Evolutionary conservation across 768 basidiomycete species (phyloP), one percentile per base, ranked within the genome.

Genomic region (Boletus patriciae): DNA sequence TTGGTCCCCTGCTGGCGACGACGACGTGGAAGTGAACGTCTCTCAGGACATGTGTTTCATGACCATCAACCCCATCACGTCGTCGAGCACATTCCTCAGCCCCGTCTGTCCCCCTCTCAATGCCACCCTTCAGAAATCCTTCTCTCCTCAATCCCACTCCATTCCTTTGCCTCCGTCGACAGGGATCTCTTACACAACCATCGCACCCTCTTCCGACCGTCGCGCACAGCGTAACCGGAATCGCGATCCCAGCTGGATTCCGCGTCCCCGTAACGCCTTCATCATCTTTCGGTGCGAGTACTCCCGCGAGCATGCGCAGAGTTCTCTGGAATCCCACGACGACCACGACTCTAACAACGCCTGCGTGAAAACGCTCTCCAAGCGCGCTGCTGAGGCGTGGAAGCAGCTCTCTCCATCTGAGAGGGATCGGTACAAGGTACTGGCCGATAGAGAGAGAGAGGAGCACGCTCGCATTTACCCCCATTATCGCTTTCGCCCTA

Each of bases 341-440:
- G 52, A 65, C 8, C 41, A 58, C 11, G 65, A 65, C 38, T 16
- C 54, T 13, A 44, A 57, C 29, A 62, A 61, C 27, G 36, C 54
- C 15, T 65, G 51, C 23, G 80, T 81, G 56, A 83, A 83, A 67
- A 79, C 82, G 2, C 79, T 93, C 38, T 90, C 87, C n/a, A 87
- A 87, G 62, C 80, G 88, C 46, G 91, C 90, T 0, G 86, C 82
- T 0, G 85, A 86, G 50, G 85, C 87, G 31, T 94, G 92, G 92
- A 79, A 78, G 38, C 74, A 79, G 55, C 77, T 92, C 15, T 58
- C 80, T 0, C 54, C 64, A 0, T 75, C 77, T 42, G 81, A 83
- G 52, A 81, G 73, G 59, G 67, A 78, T 18, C 74, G 69, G 52
- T 90, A 77, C 76, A 78, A 79, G 62, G 63, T 67, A 9, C 74